Conservation (phyloP, 2,329 filamentous ascomycete genomes). For the Mycogone perniciosa region DNA sequence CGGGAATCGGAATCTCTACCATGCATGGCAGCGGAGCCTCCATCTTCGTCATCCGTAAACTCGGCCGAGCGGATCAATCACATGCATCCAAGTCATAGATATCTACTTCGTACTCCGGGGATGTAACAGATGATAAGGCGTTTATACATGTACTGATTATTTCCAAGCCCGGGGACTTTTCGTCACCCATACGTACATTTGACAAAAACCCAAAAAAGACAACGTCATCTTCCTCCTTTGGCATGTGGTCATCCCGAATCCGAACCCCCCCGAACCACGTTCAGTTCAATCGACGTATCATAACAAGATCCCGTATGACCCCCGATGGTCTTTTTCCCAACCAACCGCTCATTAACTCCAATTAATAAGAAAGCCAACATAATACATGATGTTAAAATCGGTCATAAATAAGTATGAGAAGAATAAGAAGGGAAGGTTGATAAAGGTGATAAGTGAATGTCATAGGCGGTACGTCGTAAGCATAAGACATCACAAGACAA, state of each 20-base stretch:
- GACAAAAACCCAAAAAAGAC: background rate
- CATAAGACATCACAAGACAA: slow-evolving; percentile 32
- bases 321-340: background rate
- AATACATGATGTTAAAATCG: background rate
- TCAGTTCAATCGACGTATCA: background rate
- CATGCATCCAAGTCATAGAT: background rate
- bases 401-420: slow-evolving; percentile 1
- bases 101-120: background rate
- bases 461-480: background rate
- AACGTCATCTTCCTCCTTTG: background rate
- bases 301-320: background rate
- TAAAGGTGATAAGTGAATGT: background rate
- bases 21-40: background rate
- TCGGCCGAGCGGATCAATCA: background rate
- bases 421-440: background rate
- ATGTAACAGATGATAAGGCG: background rate
- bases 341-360: slow-evolving; percentile 17
- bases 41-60: background rate
- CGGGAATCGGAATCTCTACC: no score
- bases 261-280: background rate
- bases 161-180: slow-evolving; percentile 9
- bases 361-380: background rate
- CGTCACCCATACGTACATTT: slow-evolving; percentile 8
- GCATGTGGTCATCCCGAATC: background rate
- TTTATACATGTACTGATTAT: background rate